Conservation (phyloP, 306 rosid species). For the Cajanus cajan region DNA sequence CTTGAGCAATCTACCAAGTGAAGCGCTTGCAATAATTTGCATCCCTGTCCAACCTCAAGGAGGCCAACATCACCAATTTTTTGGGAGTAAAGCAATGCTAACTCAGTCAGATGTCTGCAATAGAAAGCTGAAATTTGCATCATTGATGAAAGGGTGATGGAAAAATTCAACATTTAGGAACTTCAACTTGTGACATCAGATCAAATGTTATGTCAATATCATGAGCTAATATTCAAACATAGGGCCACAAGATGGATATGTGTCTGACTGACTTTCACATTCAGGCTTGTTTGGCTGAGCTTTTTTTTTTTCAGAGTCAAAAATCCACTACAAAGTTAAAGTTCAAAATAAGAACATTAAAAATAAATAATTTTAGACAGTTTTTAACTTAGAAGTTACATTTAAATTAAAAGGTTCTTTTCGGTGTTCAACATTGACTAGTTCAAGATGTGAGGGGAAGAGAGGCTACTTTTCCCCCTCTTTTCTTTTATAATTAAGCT, state of each 20-base stretch:
- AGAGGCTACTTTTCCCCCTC: background rate
- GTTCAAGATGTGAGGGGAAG: background rate
- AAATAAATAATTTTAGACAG: background rate
- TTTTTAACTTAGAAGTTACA: background rate
- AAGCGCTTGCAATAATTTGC: conserved; percentile 84
- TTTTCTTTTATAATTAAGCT: background rate
- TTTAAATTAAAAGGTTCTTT: background rate
- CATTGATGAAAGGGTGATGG: conserved; percentile 1
- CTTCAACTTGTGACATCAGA: conserved; percentile 3
- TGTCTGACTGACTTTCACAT: background rate
- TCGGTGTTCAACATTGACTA: background rate
- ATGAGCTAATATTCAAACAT: background rate
- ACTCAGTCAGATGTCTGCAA: conserved; percentile 67
- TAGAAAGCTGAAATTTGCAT: conserved; percentile 34
- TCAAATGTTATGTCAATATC: background rate
- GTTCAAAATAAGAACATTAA: background rate
- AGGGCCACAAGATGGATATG: background rate
- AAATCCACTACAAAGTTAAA: background rate
- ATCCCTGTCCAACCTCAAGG: conserved; percentile 74
- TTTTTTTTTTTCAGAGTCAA: background rate
- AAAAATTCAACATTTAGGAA: background rate
- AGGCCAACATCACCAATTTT: conserved; percentile 76
- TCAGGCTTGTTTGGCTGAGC: background rate
- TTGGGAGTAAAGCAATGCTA: conserved; percentile 84
- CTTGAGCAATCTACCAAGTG: conserved; percentile 93